phyloP scores from a whole-genome alignment of 805 yeast species.

The Pichia nakasei region DNA sequence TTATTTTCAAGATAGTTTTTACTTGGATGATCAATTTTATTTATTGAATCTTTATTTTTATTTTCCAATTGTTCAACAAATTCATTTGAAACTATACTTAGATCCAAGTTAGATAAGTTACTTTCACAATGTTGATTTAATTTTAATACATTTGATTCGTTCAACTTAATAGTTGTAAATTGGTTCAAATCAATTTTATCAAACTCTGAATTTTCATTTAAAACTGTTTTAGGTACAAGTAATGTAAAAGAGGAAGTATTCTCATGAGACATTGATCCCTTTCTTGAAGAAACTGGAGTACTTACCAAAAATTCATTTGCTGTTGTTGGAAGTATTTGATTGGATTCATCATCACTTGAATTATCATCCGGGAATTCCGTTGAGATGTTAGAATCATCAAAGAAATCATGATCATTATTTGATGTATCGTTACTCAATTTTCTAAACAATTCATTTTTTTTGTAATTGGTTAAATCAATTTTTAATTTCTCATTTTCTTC shows the following conservation, averaged over 20 bases:
- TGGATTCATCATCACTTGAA: background rate
- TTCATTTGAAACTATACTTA: constrained; percentile 10
- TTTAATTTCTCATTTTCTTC: no score
- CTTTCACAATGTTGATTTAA: background rate
- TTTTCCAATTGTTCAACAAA: constrained; percentile 3
- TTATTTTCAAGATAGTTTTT: constrained; percentile 1
- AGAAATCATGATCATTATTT: background rate
- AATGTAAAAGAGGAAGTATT: background rate
- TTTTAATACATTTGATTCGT: constrained; percentile 19
- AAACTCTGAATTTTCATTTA: background rate
- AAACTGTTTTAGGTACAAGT: background rate
- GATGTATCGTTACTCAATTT: background rate
- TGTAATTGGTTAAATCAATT: no score
- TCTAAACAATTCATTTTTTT: no score
- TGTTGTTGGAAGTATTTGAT: background rate
- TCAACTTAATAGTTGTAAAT: constrained; percentile 5
- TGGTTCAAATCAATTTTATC: background rate
- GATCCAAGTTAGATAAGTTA: background rate
- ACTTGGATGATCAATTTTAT: constrained; percentile 2
- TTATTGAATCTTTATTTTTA: background rate
- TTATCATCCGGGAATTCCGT: background rate
- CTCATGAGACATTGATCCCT: background rate
- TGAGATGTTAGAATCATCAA: no score
- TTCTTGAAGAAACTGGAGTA: background rate
- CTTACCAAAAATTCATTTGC: background rate